phyloP scores from a whole-genome alignment of 2,329 filamentous ascomycete genomes.

The Aspergillus japonicus region DNA sequence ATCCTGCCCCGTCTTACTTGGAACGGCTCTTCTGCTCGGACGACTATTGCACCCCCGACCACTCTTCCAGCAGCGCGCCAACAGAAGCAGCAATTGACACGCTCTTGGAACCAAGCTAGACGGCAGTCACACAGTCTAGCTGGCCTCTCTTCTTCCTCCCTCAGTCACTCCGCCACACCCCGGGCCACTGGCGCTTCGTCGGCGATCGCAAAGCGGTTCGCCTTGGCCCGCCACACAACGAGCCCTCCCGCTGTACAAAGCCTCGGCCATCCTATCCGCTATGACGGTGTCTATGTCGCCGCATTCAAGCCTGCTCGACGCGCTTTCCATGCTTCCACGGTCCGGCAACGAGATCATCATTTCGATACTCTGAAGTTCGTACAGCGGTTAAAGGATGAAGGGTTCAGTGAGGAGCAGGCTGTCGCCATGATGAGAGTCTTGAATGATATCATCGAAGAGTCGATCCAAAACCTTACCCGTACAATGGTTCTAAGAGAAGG shows the following conservation, averaged over 20 bases:
- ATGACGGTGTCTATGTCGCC: slow-evolving; percentile 51
- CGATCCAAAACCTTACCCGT: slow-evolving; percentile 93
- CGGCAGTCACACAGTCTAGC: slow-evolving; percentile 22
- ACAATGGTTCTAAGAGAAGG: slow-evolving; percentile 98
- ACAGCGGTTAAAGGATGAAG: slow-evolving; percentile 81
- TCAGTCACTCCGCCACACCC: slow-evolving; percentile 9
- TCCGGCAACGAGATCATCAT: slow-evolving; percentile 74
- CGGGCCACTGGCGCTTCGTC: slow-evolving; percentile 16
- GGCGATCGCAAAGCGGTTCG: slow-evolving; percentile 23
- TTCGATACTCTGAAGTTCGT: slow-evolving; percentile 99
- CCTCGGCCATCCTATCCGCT: slow-evolving; percentile 36
- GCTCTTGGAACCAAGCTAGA: slow-evolving; percentile 23
- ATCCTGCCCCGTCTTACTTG: slow-evolving; percentile 44
- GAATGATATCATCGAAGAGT: slow-evolving; percentile 96
- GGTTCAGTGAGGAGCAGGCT: slow-evolving; percentile 92
- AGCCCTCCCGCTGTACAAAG: slow-evolving; percentile 19
- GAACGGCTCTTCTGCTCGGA: slow-evolving; percentile 39
- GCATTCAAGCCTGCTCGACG: slow-evolving; percentile 42
- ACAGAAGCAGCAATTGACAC: slow-evolving; percentile 24
- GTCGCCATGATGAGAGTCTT: slow-evolving; percentile 98
- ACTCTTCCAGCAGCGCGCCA: slow-evolving; percentile 23
- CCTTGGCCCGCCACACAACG: slow-evolving; percentile 12
- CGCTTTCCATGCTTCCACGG: slow-evolving; percentile 64
- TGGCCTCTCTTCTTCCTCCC: slow-evolving; percentile 14
- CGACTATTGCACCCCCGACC: slow-evolving; percentile 29